Percentiles rank a stretch among this genome's conserved stretches.
Evolutionary conservation across 192 early-diverging fungal genomes (phyloP).

Genomic region (Coemansia sp.): DNA sequence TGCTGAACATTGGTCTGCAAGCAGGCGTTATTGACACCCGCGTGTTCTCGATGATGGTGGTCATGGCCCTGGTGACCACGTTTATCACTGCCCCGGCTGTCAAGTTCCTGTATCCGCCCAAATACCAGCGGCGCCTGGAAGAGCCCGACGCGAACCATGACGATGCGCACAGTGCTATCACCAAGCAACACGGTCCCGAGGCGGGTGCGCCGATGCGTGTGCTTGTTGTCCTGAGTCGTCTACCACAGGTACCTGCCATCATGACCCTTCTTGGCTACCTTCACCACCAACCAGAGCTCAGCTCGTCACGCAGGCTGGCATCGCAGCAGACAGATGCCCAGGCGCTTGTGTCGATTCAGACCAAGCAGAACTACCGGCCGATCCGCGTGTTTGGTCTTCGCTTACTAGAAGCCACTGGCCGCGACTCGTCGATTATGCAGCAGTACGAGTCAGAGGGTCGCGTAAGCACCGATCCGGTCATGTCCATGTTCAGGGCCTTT

Average conservation of each 20-base stretch:
- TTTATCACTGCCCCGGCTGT: conserved; percentile 84
- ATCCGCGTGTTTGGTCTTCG: conserved; percentile 67
- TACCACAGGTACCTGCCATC: conserved; percentile 67
- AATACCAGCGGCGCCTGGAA: conserved; percentile 57
- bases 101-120: conserved; percentile 68
- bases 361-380: conserved; percentile 17
- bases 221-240: conserved; percentile 62
- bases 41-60: conserved; percentile 73
- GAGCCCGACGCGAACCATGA: conserved; percentile 19
- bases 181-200: conserved; percentile 19
- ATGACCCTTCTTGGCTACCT: conserved; percentile 69
- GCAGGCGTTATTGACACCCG: conserved; percentile 76
- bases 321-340: conserved; percentile 11
- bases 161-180: conserved; percentile 20
- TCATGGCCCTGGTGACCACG: conserved; percentile 86
- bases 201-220: conserved; percentile 45
- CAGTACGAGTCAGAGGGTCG: conserved; percentile 66
- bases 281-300: conserved; percentile 36
- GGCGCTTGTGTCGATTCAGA: conserved; percentile 16
- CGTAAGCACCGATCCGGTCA: conserved; percentile 66
- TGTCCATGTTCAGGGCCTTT: conserved; percentile 83
- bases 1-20: conserved; percentile 88
- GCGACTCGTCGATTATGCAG: conserved; percentile 78
- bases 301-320: conserved; percentile 17
- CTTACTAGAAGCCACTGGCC: conserved; percentile 75